Percentiles rank a stretch among this genome's conserved stretches.
Conservation (phyloP, 1,284 basidiomycete species). For the Gymnopus androsaceus region DNA sequence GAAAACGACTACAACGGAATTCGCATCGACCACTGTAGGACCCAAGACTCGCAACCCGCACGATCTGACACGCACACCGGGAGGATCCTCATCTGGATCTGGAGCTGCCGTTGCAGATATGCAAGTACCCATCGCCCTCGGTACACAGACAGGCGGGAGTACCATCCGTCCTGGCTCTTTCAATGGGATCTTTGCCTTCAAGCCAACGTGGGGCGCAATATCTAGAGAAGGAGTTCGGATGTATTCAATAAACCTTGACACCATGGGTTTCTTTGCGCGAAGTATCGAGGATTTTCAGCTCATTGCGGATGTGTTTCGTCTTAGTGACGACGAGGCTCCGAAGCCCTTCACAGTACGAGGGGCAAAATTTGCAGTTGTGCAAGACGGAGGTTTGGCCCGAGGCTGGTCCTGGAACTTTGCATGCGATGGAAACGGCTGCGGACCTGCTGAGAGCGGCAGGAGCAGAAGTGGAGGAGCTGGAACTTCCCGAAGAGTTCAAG, state of each 20-base stretch:
- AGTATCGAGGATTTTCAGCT: constrained; percentile 19
- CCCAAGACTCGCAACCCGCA: constrained; percentile 21
- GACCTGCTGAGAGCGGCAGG: constrained; percentile 18
- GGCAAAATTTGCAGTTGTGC: constrained; percentile 20
- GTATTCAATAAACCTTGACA: constrained; percentile 22
- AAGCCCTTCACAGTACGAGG: constrained; percentile 15
- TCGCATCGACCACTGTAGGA: constrained; percentile 18
- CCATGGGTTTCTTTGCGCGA: constrained; percentile 20
- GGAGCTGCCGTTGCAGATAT: constrained; percentile 24
- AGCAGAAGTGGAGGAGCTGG: constrained; percentile 21
- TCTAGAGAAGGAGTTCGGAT: constrained; percentile 21
- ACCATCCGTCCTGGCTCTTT: constrained; percentile 23
- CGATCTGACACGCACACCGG: constrained; percentile 17
- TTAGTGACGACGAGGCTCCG: constrained; percentile 17
- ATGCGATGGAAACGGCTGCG: constrained; percentile 17
- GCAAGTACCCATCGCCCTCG: constrained; percentile 22
- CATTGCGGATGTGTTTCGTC: constrained; percentile 19
- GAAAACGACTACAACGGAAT: constrained; percentile 23
- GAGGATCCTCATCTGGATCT: constrained; percentile 23
- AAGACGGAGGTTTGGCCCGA: constrained; percentile 21
- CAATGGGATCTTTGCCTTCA: constrained; percentile 20
- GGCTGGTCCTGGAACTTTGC: constrained; percentile 17
- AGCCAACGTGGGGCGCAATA: constrained; percentile 23
- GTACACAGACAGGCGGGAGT: constrained; percentile 22
- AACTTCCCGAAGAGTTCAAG: constrained; percentile 19